Evolutionary conservation across 306 rosid genomes (phyloP), one percentile per base, ranked within the genome.

Genomic region (Vigna nakashimae): DNA sequence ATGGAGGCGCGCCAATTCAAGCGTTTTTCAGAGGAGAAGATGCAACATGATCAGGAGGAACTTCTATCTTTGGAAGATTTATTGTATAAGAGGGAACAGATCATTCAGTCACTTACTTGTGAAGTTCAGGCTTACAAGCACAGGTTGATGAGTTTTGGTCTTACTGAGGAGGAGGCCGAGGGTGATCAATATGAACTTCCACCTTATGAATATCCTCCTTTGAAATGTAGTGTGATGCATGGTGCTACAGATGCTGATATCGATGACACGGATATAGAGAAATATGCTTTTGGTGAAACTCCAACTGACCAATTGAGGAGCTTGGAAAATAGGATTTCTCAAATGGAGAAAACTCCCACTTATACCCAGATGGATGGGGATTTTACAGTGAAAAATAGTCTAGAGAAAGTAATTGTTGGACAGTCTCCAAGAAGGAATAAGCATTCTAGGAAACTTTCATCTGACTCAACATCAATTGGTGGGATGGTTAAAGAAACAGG

Each of bases 1-100:
- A 90, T 96, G 99, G 99, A 96, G 86, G 89, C 98, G 20, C 88
- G 99, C 20, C 99, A 96, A 63, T 96, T 93, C 86, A 96, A 96
- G 87, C 85, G 96, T 43, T 92, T 87, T 69, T 90, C 88, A 0
- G 96, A 96, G 90, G 99, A 96, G 86, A 96, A 91, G 87, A 91
- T 93, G 96, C 79, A 82, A 7, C 99, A 96, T 56, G 98, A 96
- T 36, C 98, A 85, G 76, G 91, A 90, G 66, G 98, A 92, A 85
- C 73, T 92, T 83, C 69, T 76, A 75, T 88, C 88, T 49, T 77
- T 88, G 77, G 98, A 96, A 65, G 99, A 96, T 83, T 80, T 96
- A 72, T 77, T 93, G 87, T 92, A 96, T 51, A 96, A 96, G 87
- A 91, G 96, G 71, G 99, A 96, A 72, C 99, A 96, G 79, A 71